Evolutionary conservation across 2,329 filamentous ascomycete species (phyloP).

Genomic region (Rhexocercosporidium sp.): DNA sequence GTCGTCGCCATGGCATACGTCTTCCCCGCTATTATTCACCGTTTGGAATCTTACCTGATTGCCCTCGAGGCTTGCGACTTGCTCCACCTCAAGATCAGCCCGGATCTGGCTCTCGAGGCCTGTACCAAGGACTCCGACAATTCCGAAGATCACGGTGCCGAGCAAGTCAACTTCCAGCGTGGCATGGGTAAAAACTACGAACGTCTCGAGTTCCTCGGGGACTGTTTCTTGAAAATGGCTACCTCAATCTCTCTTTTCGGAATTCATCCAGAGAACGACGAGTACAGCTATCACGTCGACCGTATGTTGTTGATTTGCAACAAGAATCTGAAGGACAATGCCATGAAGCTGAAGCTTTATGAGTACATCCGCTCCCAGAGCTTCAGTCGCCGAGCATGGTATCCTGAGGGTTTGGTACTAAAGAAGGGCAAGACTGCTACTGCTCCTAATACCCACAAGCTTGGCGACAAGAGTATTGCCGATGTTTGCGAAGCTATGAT

Average conservation of each 20-base stretch:
- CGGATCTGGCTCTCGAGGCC: slow-evolving; percentile 80
- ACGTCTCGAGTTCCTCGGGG: slow-evolving; percentile 89
- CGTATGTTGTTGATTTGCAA: slow-evolving; percentile 94
- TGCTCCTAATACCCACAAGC: slow-evolving; percentile 62
- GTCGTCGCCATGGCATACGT: slow-evolving; percentile 76
- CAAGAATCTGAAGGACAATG: slow-evolving; percentile 81
- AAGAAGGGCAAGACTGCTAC: slow-evolving; percentile 71
- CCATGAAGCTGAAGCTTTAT: slow-evolving; percentile 67
- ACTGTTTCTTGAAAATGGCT: slow-evolving; percentile 94
- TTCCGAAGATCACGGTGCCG: slow-evolving; percentile 70
- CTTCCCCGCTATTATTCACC: slow-evolving; percentile 84
- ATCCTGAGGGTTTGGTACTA: slow-evolving; percentile 78
- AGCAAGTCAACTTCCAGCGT: slow-evolving; percentile 74
- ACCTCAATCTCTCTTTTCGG: slow-evolving; percentile 88
- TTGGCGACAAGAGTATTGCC: slow-evolving; percentile 89
- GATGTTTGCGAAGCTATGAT: slow-evolving; percentile 96
- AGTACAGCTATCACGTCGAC: slow-evolving; percentile 87
- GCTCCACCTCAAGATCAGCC: slow-evolving; percentile 67
- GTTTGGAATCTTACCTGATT: slow-evolving; percentile 82
- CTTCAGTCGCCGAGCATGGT: slow-evolving; percentile 83
- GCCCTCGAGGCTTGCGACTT: slow-evolving; percentile 73
- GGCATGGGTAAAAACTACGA: slow-evolving; percentile 97
- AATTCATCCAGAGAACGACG: slow-evolving; percentile 75
- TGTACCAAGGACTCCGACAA: slow-evolving; percentile 93
- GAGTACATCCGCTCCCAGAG: slow-evolving; percentile 82